phyloP scores from a whole-genome alignment of 2,329 filamentous ascomycete genomes.

The Myrmaecium sp. region DNA sequence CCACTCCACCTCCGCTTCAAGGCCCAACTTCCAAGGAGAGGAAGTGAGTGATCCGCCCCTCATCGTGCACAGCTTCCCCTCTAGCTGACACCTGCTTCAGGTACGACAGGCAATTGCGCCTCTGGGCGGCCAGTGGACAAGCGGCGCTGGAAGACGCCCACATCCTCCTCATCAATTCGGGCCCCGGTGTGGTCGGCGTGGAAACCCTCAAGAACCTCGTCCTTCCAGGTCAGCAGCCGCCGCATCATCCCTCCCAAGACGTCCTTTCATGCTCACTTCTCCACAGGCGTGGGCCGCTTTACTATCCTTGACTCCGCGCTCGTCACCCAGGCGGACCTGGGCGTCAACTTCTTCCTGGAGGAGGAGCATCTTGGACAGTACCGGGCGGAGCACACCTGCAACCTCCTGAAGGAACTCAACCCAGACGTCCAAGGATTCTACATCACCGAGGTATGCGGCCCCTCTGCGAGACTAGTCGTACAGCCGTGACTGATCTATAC shows the following conservation, averaged over 20 bases:
- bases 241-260: not conserved
- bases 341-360: conserved; percentile 94
- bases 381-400: conserved; percentile 61
- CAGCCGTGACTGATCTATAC: conserved; percentile 6
- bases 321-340: conserved; percentile 70
- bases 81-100: conserved; percentile 10
- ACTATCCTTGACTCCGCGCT: conserved; percentile 69
- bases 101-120: conserved; percentile 85
- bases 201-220: conserved; percentile 97
- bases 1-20: conserved; percentile 22
- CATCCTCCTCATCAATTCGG: conserved; percentile 78
- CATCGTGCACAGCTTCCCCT: conserved; percentile 3
- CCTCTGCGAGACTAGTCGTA: not conserved
- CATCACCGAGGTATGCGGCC: conserved; percentile 32
- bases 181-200: conserved; percentile 70
- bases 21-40: conserved; percentile 32
- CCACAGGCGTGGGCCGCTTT: conserved; percentile 64
- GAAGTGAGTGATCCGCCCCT: conserved; percentile 17
- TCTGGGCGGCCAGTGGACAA: conserved; percentile 91
- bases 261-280: not conserved
- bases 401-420: conserved; percentile 72
- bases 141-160: conserved; percentile 78
- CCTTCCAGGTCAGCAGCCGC: conserved; percentile 45
- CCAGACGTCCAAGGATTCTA: conserved; percentile 75
- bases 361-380: conserved; percentile 58